These are phyloP conservation scores for Bipolaris zeicola DNA, from an alignment of 2,329 filamentous ascomycete species.

Conservation along the genomic window DNA sequence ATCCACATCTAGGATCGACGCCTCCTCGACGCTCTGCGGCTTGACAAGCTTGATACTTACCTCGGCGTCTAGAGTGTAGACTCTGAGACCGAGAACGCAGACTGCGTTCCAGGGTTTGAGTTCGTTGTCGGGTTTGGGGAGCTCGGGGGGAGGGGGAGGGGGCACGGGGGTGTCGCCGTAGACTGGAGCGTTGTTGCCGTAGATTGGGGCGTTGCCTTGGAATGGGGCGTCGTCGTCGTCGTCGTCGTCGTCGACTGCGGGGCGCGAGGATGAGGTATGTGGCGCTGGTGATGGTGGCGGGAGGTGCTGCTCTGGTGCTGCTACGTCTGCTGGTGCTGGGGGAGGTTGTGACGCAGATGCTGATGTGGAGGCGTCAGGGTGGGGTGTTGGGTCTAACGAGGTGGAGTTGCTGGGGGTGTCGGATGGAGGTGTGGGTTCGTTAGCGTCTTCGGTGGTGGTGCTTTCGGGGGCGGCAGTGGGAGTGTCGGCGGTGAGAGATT, in stretches of 20 bases:
- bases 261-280: background rate
- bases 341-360: background rate
- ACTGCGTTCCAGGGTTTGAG: constrained; percentile 63
- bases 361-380: background rate
- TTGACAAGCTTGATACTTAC: constrained; percentile 42
- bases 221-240: too few relatives aligned
- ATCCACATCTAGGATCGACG: constrained; percentile 38
- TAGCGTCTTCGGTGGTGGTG: too few relatives aligned
- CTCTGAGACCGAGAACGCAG: constrained; percentile 62
- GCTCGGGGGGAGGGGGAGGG: background rate
- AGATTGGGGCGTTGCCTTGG: background rate
- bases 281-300: background rate
- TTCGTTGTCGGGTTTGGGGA: constrained; percentile 14
- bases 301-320: background rate
- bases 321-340: background rate
- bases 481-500: background rate
- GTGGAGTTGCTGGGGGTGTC: background rate
- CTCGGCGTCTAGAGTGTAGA: constrained; percentile 49
- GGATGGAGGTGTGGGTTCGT: background rate
- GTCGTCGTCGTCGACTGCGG: background rate
- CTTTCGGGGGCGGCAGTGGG: background rate
- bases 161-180: background rate
- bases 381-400: background rate
- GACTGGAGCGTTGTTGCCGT: background rate
- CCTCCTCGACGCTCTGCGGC: constrained; percentile 39